These are phyloP conservation scores for Thielaviopsis punctulata DNA, from an alignment of 2,329 filamentous ascomycete species.

Conservation along the genomic window DNA sequence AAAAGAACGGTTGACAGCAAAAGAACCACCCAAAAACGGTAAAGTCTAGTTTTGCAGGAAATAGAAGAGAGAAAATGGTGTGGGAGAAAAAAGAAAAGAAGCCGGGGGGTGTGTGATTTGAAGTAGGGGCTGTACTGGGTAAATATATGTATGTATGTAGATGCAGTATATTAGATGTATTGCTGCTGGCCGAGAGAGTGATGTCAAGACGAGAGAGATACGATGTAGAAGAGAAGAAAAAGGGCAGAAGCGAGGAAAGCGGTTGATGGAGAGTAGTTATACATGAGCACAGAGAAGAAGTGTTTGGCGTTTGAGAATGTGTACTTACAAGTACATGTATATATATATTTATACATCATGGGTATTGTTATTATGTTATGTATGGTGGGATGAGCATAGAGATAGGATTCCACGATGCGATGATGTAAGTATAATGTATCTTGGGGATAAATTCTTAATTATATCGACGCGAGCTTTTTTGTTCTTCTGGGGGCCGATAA, in stretches of 20 bases:
- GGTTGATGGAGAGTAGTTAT: background rate
- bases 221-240: background rate
- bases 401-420: no score
- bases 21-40: constrained; percentile 4
- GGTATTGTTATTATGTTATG: no score
- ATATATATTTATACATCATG: no score
- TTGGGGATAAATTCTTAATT: no score
- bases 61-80: background rate
- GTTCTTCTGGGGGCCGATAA: no score
- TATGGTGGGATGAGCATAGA: no score
- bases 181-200: background rate
- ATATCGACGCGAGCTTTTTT: no score
- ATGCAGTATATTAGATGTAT: background rate
- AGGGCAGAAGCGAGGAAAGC: background rate
- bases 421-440: no score
- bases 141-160: background rate
- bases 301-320: background rate
- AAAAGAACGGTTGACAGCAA: background rate
- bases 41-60: background rate
- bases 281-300: background rate
- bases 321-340: no score
- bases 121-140: background rate
- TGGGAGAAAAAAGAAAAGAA: background rate
- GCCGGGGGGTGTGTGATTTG: background rate
- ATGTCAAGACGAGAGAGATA: background rate